Conservation (phyloP, 1,284 basidiomycete genomes). For the Amylostereum areolatum region DNA sequence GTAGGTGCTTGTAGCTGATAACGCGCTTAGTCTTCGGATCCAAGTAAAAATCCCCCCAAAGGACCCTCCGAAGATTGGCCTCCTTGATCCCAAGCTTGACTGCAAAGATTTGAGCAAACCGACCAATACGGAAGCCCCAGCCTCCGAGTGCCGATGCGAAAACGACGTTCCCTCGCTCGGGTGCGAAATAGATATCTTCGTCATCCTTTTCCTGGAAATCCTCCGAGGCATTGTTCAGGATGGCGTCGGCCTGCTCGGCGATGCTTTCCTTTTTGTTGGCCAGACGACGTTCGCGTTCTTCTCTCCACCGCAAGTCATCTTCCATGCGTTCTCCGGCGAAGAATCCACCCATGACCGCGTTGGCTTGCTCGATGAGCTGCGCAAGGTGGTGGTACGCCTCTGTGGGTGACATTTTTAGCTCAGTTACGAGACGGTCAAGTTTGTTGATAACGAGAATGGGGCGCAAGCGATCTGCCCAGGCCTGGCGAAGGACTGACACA, state of each 20-base stretch:
- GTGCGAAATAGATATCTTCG: constrained; percentile 96
- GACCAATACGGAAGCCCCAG: constrained; percentile 95
- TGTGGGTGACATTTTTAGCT: constrained; percentile 85
- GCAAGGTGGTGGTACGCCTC: constrained; percentile 95
- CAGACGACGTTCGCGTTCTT: constrained; percentile 82
- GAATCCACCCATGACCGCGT: constrained; percentile 96
- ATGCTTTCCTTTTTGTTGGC: constrained; percentile 65
- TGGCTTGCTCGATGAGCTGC: constrained; percentile 94
- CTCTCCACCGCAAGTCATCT: constrained; percentile 90
- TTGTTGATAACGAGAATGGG: constrained; percentile 98
- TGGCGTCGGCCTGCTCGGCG: constrained; percentile 60
- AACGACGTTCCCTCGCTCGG: constrained; percentile 92
- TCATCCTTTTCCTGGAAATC: constrained; percentile 92
- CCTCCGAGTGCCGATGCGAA: constrained; percentile 97
- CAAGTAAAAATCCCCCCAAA: constrained; percentile 98
- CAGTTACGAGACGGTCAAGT: constrained; percentile 91
- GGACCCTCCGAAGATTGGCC: constrained; percentile 75
- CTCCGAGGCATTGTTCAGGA: constrained; percentile 35
- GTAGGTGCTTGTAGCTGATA: constrained; percentile 86
- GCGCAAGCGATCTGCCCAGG: constrained; percentile 85
- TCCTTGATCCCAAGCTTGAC: constrained; percentile 92
- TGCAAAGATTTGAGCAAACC: constrained; percentile 92
- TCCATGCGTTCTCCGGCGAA: constrained; percentile 97
- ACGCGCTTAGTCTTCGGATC: constrained; percentile 96
- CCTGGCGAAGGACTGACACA: constrained; percentile 91